Evolutionary conservation across 345 rosid genomes (phyloP), one percentile per base, ranked within the genome.

Genomic region (Corymbia maculata): DNA sequence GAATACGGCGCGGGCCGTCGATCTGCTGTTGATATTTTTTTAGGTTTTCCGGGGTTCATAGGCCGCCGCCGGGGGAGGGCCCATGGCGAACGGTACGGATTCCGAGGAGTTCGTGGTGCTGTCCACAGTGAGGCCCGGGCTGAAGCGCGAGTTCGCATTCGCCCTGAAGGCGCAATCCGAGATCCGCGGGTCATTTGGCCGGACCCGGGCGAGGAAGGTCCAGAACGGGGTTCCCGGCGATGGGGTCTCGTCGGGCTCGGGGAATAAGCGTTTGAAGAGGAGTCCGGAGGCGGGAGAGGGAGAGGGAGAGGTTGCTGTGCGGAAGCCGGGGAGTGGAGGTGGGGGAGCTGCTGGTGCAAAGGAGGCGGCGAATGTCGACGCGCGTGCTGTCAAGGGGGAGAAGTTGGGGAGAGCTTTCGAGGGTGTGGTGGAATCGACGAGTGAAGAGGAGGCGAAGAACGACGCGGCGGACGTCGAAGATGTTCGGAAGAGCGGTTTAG

Each of bases 131-230:
- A 94, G 99, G 66, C 91, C 95, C 7, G 96, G 99, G 47, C 87
- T 93, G 64, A 97, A 97, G 93, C 95, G 99, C 13, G 99, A 97
- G 90, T 92, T 96, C 52, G 97, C 94, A 90, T 97, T 96, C 85
- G 98, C 97, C 16, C 89, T 94, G 94, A 94, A 91, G 95, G 93
- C 93, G 22, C 99, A 92, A 88, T 90, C 97, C 22, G 99, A 97
- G 97, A 95, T 97, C 92, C 92, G 92, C 61, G 98, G 97, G 90
- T 91, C 93, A 12, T 45, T 96, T 87, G 99, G 99, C 14, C 95
- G 98, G 86, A 97, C 99, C 9, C 93, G 99, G 44, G 91, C 95
- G 50, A 91, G 93, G 86, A 92, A 87, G 88, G 89, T 36, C 12
- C 88, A 61, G 88, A 87, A 47, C 75, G 90, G 87, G 1, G 86